These are phyloP conservation scores for Verticillium isaacii DNA, from an alignment of 2,329 filamentous ascomycete genomes.

Conservation along the genomic window DNA sequence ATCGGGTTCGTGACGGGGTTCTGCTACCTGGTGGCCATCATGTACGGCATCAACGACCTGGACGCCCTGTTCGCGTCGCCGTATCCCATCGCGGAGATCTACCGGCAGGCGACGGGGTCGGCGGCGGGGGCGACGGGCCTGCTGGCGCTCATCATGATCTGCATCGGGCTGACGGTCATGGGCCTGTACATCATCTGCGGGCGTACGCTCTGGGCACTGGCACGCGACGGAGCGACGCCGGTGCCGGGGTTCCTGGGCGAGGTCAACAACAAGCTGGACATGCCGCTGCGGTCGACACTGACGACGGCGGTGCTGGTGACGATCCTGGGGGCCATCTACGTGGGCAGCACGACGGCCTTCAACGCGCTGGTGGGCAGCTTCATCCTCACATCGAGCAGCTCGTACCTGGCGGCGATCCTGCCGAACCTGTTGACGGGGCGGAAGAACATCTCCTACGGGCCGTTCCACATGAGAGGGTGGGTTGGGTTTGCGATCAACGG, in stretches of 20 bases:
- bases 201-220: conserved; percentile 34
- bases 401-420: conserved; percentile 60
- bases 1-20: conserved; percentile 49
- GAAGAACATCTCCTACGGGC: conserved; percentile 40
- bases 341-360: conserved; percentile 63
- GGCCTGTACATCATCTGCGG: conserved; percentile 33
- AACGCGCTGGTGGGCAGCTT: conserved; percentile 56
- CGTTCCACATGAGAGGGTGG: conserved; percentile 48
- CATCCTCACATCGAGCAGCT: conserved; percentile 35
- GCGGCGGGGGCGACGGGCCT: conserved; percentile 45
- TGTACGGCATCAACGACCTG: conserved; percentile 55
- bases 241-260: conserved; percentile 21
- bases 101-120: conserved; percentile 52
- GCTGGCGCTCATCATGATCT: conserved; percentile 34
- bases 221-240: conserved; percentile 32
- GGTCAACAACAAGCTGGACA: conserved; percentile 23
- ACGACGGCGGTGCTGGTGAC: conserved; percentile 40
- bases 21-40: conserved; percentile 44
- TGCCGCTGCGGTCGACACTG: conserved; percentile 41
- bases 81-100: conserved; percentile 64
- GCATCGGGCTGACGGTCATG: conserved; percentile 28
- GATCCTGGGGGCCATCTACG: conserved; percentile 58
- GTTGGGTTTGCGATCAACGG: conserved; percentile 47
- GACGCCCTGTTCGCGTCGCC: conserved; percentile 43
- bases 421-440: conserved; percentile 44